Base-by-base conservation (phyloP, 352 stramenopile genomes). In the Globisporangium cylindrosporum region DNA sequence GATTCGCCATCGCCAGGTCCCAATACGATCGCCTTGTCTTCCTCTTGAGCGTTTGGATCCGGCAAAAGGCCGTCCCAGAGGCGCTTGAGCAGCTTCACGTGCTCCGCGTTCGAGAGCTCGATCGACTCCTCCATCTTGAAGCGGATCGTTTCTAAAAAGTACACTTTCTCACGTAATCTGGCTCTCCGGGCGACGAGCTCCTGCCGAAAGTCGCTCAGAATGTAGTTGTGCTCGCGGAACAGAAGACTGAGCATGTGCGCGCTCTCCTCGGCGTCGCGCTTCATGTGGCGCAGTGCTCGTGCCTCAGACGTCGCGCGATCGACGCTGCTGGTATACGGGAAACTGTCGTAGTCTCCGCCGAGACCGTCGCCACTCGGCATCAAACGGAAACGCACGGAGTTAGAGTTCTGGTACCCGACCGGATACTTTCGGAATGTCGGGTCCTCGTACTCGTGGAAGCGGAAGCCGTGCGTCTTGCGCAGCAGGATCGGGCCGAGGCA, bases 401-500 rank as follows among this genome's bases (percentile, higher is more conserved):
- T 76, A 18, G 74, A 61, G 62, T 80, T 77, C 43, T 93, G 82
- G 65, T 82, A 90, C 1, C 84, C 87, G 4, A 93, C 77, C 0
- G 87, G 85, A 66, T 93, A 93, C 68, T 91, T 92, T 48, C 86
- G 81, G 54, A 75, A 81, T 14, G 56, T 75, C 4, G 86, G 65
- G 62, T 95, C 84, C 25, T 93, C 87, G 60, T 91, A 90, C 64
- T 90, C 80, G 57, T 88, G 75, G 66, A 92, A 90, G n/a, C 77
- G 80, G 34, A 78, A 64, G 12, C 67, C 62, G 59, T 91, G 85
- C 15, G 67, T 76, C 55, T 72, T 73, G 61, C 87, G 75, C 20
- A 95, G 72, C 18, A 95, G 60, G 8, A 93, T 73, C 8, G 87
- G 86, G n/a, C 82, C 84, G 3, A 93, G 72, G 27, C 72, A 79